Base-by-base conservation (phyloP, 768 basidiomycete species). In the Strobilomyces echinocephalus region DNA sequence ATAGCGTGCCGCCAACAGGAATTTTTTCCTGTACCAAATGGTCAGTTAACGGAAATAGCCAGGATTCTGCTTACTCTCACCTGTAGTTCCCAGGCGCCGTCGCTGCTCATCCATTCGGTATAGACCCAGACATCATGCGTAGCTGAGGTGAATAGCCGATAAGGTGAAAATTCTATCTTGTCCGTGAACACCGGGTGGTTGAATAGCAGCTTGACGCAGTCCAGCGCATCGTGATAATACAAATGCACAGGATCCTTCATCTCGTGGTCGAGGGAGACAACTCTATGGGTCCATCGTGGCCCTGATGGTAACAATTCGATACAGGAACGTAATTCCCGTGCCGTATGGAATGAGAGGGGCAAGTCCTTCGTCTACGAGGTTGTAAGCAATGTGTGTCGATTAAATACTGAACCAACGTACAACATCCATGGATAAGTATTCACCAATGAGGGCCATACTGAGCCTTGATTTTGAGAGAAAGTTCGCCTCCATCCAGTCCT, bases 401-500 rank as follows among this genome's bases (percentile, higher is more conserved):
- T n/a, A 6, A 24, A 35, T 24, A 15, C 15, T 21, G 16, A 46
- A 18, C 15, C 34, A 14, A 59, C 63, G 20, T 52, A 72, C 69
- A 35, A 70, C 21, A 60, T 48, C 21, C 20, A 41, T 41, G 12
- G 21, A 41, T 41, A 41, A 24, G 40, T 9, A 41, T 41, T 24
- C 20, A 26, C 68, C 57, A 6, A 70, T 65, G 5, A 50, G 47
- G 4, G 56, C 56, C 68, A 71, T 68, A 38, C 68, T 72, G 41
- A 74, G 45, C 11, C 49, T n/a, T 5, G 63, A 67, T 10, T 42
- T 59, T 16, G 61, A 30, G 0, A 72, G 60, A 58, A 68, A 72
- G 7, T 52, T 60, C 1, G 60, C 69, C 2, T 69, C 26, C 56
- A 70, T 61, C 70, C 71, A 73, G 39, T 74, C 70, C 0, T 54